phyloP scores from a whole-genome alignment of 192 early-diverging fungal genomes.

The Chytriomyces sp. region DNA sequence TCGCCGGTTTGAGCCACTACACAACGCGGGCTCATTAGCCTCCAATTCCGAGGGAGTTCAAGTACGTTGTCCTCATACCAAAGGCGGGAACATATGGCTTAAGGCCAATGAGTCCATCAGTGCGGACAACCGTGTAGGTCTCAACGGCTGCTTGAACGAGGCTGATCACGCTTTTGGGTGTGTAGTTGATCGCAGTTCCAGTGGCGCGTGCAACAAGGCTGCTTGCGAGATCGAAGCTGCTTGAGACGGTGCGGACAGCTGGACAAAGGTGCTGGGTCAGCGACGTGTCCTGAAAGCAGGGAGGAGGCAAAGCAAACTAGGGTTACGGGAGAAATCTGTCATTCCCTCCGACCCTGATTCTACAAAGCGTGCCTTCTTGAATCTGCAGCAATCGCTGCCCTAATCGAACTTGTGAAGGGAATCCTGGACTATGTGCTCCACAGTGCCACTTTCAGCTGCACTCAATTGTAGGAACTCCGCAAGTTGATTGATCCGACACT shows the following conservation, averaged over 20 bases:
- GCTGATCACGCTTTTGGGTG: slow-evolving; percentile 3
- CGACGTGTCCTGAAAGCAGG: neutral
- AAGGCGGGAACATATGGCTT: slow-evolving; percentile 9
- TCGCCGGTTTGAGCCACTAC: neutral
- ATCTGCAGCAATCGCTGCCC: neutral
- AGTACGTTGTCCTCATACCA: neutral
- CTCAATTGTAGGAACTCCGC: too few species aligned
- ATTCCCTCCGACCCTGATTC: neutral
- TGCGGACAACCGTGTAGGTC: neutral
- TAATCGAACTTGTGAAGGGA: too few species aligned
- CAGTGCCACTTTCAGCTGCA: too few species aligned
- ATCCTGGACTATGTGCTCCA: too few species aligned
- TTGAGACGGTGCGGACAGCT: neutral
- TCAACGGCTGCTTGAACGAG: slow-evolving; percentile 1
- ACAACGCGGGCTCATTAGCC: neutral
- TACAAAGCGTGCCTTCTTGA: neutral
- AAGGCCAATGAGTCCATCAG: slow-evolving; percentile 8
- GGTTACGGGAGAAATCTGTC: neutral
- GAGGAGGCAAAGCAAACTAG: neutral
- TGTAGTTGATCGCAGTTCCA: neutral
- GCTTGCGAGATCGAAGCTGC: neutral
- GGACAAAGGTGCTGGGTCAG: neutral
- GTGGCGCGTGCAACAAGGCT: neutral
- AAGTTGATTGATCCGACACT: too few species aligned
- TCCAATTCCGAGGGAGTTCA: neutral